A percentile compares a stretch with the other conserved stretches of the same genome.
Conservation (phyloP, 2,329 filamentous ascomycete species). For the Cryphonectria parasitica region DNA sequence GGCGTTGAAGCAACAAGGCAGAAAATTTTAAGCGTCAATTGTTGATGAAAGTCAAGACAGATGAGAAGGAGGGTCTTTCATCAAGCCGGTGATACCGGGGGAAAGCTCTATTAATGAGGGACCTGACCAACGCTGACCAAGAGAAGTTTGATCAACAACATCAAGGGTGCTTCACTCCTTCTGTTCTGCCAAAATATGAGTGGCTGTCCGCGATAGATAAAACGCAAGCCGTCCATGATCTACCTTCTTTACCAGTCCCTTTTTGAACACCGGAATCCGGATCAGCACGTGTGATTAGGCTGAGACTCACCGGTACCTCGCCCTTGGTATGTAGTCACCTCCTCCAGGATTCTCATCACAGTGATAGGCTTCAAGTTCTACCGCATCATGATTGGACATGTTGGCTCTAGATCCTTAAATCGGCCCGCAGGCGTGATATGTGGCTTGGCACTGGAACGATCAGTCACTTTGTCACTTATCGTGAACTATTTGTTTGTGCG, state of each 20-base stretch:
- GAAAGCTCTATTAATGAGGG: background rate
- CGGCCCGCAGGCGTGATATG: slow-evolving; percentile 2
- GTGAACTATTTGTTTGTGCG: background rate
- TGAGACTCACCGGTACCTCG: background rate
- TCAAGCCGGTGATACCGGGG: background rate
- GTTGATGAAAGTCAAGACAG: background rate
- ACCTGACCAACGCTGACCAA: background rate
- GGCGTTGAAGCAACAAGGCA: background rate
- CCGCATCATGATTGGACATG: background rate
- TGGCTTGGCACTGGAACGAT: background rate
- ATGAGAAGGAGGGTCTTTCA: background rate
- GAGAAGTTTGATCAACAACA: background rate
- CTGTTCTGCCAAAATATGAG: background rate
- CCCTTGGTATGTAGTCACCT: slow-evolving; percentile 8
- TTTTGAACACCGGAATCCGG: background rate
- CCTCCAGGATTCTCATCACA: background rate
- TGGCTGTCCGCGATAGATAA: background rate
- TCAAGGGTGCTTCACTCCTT: background rate
- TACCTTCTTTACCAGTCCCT: background rate
- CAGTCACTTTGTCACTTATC: background rate
- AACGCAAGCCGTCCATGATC: background rate
- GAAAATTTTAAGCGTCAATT: background rate
- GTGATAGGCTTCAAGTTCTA: background rate
- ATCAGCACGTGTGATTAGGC: background rate
- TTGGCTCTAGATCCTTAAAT: background rate